Base-by-base conservation (phyloP, 2,329 filamentous ascomycete species). In the Triangularia verruculosa region DNA sequence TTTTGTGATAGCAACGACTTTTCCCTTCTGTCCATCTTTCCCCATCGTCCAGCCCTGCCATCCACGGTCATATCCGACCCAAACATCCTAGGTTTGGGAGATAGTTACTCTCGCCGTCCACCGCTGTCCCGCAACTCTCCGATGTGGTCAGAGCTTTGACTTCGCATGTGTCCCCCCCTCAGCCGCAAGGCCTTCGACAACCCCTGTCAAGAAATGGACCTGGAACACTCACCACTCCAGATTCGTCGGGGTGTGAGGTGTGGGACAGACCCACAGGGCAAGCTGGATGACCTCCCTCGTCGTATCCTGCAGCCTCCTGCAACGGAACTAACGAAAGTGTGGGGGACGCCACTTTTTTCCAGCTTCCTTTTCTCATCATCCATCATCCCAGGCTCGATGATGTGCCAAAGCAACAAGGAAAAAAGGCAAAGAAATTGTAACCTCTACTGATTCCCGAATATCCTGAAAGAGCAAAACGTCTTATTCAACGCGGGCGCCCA, bases 381-480 rank as follows among this genome's bases (percentile, higher is more conserved):
- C 43, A 17, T 39, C 27, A 28, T 4, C 27, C 1, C 34, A 56
- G 47, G 58, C 55, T 59, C 13, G 54, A 24, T 13, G 8, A 57
- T 30, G 28, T 22, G 61, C 51, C 17, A 15, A 54, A 11, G 22
- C 51, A 25, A 28, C 6, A 34, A 13, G 25, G 8, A 24, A 17
- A 12, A 24, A 12, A 24, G 15, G 6, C 20, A 54, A 24, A 34
- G n/a, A 24, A 80, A n/a, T n/a, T 84, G 81, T 84, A 76, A 80
- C 81, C 82, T 82, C 82, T 82, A 81, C 81, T 83, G 81, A 83
- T 84, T 83, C 81, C 81, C 81, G 78, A 74, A 75, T 80, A 71
- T 83, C 82, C 75, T 78, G 65, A 79, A 82, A 70, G 73, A 77
- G 76, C 80, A 83, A 81, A 77, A 83, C 81, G 82, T 81, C 76